phyloP scores from a whole-genome alignment of 768 basidiomycete genomes.

The Exidia glandulosa region DNA sequence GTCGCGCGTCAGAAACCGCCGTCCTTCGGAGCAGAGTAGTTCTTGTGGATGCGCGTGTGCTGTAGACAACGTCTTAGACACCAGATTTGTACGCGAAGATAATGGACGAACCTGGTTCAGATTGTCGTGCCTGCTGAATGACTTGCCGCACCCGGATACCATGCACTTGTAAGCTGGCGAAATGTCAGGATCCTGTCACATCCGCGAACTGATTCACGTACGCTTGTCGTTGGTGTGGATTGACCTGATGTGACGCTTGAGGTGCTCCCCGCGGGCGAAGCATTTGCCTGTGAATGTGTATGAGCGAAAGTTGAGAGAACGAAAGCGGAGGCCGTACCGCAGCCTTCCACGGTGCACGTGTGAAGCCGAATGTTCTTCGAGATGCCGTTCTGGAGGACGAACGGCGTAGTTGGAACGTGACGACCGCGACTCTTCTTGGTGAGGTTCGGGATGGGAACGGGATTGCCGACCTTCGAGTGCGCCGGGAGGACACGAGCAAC shows the following conservation, averaged over 20 bases:
- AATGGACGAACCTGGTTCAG: conserved; percentile 21
- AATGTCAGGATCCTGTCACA: conserved; percentile 10
- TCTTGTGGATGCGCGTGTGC: conserved; percentile 60
- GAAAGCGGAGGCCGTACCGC: too few relatives aligned
- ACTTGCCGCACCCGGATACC: conserved; percentile 53
- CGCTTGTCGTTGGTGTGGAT: conserved; percentile 92
- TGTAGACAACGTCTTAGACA: conserved; percentile 36
- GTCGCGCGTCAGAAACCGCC: too few relatives aligned
- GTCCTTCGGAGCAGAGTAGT: not conserved
- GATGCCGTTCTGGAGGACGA: not conserved
- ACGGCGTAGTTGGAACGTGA: conserved; percentile 13
- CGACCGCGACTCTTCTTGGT: conserved; percentile 19
- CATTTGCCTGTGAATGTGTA: conserved; percentile 43
- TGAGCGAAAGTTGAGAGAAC: not conserved
- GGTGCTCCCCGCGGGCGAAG: conserved; percentile 80
- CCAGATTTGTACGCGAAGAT: too few relatives aligned
- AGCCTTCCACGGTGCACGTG: conserved; percentile 68
- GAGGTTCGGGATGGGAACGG: conserved; percentile 16
- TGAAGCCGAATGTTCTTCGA: conserved; percentile 34
- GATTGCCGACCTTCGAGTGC: conserved; percentile 6
- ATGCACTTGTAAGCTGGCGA: conserved; percentile 60
- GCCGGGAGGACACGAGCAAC: not conserved
- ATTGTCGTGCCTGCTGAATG: conserved; percentile 72
- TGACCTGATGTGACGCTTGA: conserved; percentile 79
- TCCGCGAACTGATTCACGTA: conserved; percentile 29